phyloP scores from a whole-genome alignment of 306 rosid genomes.

The Abrus precatorius region DNA sequence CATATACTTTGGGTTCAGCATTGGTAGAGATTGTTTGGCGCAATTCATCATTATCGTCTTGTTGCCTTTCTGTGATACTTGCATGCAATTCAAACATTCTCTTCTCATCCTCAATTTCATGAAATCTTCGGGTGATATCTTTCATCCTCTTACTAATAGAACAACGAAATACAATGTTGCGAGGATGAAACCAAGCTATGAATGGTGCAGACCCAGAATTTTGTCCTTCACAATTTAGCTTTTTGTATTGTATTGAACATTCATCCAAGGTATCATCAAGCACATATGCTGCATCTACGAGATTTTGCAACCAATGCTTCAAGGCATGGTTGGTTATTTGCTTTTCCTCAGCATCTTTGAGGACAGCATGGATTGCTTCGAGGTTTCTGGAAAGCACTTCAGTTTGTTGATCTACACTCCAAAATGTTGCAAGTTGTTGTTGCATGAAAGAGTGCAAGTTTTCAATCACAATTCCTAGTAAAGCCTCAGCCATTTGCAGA shows the following conservation, averaged over 20 bases:
- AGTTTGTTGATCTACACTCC: neutral
- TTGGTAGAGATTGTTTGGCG: slow-evolving; percentile 33
- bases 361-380: slow-evolving; percentile 2
- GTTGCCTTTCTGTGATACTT: neutral
- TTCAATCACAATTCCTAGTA: neutral
- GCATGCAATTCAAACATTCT: neutral
- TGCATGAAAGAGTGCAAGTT: neutral
- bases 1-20: neutral
- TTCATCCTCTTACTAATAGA: slow-evolving; percentile 36
- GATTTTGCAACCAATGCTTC: slow-evolving; percentile 39
- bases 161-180: neutral
- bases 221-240: neutral
- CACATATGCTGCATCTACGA: slow-evolving; percentile 36
- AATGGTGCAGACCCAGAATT: neutral
- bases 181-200: neutral
- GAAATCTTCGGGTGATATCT: neutral
- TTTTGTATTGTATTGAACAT: neutral
- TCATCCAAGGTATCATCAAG: slow-evolving; percentile 38
- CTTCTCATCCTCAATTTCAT: slow-evolving; percentile 20
- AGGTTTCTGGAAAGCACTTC: neutral
- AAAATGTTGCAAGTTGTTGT: neutral
- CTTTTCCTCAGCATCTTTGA: slow-evolving; percentile 42
- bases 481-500: slow-evolving; percentile 25
- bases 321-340: neutral
- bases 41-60: neutral